These are phyloP conservation scores for Wickerhamiella bombiphila DNA, from an alignment of 805 yeast genomes.

Conservation along the genomic window DNA sequence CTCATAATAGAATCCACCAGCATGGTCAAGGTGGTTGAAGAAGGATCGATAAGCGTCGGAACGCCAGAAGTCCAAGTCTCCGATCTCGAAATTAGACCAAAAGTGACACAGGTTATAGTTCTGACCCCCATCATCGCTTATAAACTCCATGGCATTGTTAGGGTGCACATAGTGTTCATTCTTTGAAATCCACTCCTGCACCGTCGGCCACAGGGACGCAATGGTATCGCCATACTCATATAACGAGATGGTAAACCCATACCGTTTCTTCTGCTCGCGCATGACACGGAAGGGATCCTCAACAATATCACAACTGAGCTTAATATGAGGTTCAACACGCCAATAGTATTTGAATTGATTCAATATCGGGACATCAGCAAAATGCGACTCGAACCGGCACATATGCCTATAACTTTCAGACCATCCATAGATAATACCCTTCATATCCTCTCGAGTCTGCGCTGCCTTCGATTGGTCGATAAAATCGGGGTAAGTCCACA, in stretches of 20 bases:
- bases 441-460: slow-evolving; percentile 43
- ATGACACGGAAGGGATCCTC: slow-evolving; percentile 70
- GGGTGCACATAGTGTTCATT: slow-evolving; percentile 45
- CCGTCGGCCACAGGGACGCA: slow-evolving; percentile 61
- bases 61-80: slow-evolving; percentile 55
- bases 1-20: slow-evolving; percentile 74
- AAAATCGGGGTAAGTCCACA: slow-evolving; percentile 78
- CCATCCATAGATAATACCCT: slow-evolving; percentile 57
- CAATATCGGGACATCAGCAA: slow-evolving; percentile 55
- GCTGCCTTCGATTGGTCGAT: slow-evolving; percentile 64
- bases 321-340: slow-evolving; percentile 81
- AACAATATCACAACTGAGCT: slow-evolving; percentile 59
- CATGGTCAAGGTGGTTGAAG: slow-evolving; percentile 45
- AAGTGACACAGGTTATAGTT: slow-evolving; percentile 75
- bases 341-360: slow-evolving; percentile 71
- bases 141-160: slow-evolving; percentile 52
- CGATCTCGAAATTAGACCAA: slow-evolving; percentile 75
- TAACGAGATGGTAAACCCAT: slow-evolving; percentile 63
- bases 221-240: slow-evolving; percentile 60
- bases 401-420: slow-evolving; percentile 69
- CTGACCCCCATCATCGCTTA: slow-evolving; percentile 55
- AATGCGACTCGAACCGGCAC: slow-evolving; percentile 82
- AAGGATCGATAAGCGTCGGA: slow-evolving; percentile 40
- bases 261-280: slow-evolving; percentile 57
- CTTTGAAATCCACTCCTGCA: slow-evolving; percentile 45